phyloP scores from a whole-genome alignment of 139 green algal species.

The Deuterostichococcus epilithicus region DNA sequence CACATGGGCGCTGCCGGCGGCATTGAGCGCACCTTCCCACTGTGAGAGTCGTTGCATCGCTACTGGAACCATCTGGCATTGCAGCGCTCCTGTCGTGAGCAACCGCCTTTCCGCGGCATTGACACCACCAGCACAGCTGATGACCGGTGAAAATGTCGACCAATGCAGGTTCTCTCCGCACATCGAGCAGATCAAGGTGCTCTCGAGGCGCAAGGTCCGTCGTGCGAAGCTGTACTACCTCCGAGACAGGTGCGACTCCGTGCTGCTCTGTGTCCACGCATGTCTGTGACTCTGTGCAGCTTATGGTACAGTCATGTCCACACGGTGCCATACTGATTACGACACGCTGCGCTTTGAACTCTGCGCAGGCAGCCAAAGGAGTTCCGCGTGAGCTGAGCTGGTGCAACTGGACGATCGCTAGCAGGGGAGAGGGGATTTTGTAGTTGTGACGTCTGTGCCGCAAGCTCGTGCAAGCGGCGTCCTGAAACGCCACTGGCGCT shows the following conservation, averaged over 20 bases:
- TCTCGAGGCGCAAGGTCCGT: slow-evolving; percentile 24
- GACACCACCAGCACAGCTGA: too few species aligned
- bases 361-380: slow-evolving; percentile 27
- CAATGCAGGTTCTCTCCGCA: slow-evolving; percentile 48
- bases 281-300: too few species aligned
- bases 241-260: slow-evolving; percentile 5
- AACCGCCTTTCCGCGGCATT: too few species aligned
- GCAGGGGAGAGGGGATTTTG: background rate
- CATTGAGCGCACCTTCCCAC: slow-evolving; percentile 52
- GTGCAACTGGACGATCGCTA: background rate
- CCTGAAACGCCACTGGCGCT: too few species aligned
- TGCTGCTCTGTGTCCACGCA: too few species aligned
- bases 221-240: slow-evolving; percentile 63
- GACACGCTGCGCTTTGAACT: too few species aligned
- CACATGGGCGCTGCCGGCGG: slow-evolving; percentile 29
- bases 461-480: too few species aligned
- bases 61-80: background rate
- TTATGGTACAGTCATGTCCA: too few species aligned
- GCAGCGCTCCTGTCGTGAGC: too few species aligned
- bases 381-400: slow-evolving; percentile 10
- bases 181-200: slow-evolving; percentile 39
- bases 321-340: too few species aligned
- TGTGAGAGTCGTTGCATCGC: slow-evolving; percentile 24
- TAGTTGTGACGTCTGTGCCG: too few species aligned
- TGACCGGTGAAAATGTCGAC: background rate